Conservation (phyloP, 176 grass and related monocot genomes). For the Oryza longistaminata region DNA sequence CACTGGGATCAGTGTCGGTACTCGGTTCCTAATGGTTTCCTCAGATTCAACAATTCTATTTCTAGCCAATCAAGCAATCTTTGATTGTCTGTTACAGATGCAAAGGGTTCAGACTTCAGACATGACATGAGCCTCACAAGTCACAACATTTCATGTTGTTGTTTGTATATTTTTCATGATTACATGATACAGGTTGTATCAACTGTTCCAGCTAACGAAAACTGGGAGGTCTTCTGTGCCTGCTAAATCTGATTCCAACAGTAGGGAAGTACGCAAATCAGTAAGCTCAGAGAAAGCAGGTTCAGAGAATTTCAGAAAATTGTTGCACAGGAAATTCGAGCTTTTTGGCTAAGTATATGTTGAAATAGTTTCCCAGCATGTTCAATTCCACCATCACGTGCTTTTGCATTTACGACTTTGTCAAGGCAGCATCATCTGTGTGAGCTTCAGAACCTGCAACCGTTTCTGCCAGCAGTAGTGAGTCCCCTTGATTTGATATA, state of each 20-base stretch:
- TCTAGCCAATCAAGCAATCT: background rate
- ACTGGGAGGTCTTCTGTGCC: background rate
- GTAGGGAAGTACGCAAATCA: background rate
- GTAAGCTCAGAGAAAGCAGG: background rate
- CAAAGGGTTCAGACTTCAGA: constrained; percentile 20
- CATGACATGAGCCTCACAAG: background rate
- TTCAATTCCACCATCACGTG: background rate
- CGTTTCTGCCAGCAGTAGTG: background rate
- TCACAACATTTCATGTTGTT: background rate
- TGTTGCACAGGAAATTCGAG: background rate
- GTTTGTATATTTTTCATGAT: background rate
- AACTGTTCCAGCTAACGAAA: background rate
- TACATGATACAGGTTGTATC: background rate
- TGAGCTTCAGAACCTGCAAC: constrained; percentile 19
- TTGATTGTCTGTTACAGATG: background rate
- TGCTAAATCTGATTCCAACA: background rate
- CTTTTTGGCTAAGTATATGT: background rate
- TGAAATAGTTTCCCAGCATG: background rate
- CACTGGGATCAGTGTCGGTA: background rate
- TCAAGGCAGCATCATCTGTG: background rate
- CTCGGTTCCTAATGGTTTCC: background rate
- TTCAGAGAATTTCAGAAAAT: background rate
- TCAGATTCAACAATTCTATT: background rate
- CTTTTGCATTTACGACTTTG: background rate
- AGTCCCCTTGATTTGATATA: background rate